phyloP scores from a whole-genome alignment of 139 green algal species.

The Yamagishiella unicocca region DNA sequence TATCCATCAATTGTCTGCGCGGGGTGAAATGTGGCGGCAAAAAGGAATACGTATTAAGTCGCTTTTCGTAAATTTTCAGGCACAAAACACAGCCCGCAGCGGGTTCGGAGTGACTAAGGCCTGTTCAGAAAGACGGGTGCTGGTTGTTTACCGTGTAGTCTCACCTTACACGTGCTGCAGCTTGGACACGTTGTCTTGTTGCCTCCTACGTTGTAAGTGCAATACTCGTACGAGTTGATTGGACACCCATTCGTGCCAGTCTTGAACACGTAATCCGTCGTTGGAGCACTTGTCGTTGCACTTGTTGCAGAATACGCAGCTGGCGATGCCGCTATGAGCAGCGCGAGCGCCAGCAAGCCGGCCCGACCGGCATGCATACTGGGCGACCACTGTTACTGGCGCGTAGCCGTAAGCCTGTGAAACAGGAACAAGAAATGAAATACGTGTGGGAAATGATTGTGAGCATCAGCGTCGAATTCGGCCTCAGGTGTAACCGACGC shows the following conservation, averaged over 20 bases:
- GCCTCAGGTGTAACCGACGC: too few species aligned
- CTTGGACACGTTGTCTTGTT: neutral
- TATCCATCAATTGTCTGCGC: slow-evolving; percentile 40
- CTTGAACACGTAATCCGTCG: neutral
- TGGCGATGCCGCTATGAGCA: slow-evolving; percentile 13
- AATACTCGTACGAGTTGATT: slow-evolving; percentile 35
- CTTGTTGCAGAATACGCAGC: neutral
- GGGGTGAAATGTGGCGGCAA: too few species aligned
- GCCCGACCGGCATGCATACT: slow-evolving; percentile 5
- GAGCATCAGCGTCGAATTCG: too few species aligned
- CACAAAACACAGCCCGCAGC: neutral
- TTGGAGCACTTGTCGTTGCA: neutral
- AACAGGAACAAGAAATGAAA: too few species aligned
- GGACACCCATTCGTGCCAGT: slow-evolving; percentile 32
- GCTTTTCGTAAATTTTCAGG: too few species aligned
- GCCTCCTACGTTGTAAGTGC: neutral
- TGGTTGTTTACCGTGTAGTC: too few species aligned
- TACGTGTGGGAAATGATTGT: too few species aligned
- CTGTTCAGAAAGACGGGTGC: too few species aligned
- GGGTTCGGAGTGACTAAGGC: neutral
- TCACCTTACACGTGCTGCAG: slow-evolving; percentile 14
- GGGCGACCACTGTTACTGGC: too few species aligned
- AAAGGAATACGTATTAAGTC: too few species aligned
- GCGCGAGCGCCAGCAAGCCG: slow-evolving; percentile 23
- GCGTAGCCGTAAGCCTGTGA: too few species aligned